These are phyloP conservation scores for Alternaria brassicicola DNA, from an alignment of 2,329 filamentous ascomycete species.

Conservation along the genomic window DNA sequence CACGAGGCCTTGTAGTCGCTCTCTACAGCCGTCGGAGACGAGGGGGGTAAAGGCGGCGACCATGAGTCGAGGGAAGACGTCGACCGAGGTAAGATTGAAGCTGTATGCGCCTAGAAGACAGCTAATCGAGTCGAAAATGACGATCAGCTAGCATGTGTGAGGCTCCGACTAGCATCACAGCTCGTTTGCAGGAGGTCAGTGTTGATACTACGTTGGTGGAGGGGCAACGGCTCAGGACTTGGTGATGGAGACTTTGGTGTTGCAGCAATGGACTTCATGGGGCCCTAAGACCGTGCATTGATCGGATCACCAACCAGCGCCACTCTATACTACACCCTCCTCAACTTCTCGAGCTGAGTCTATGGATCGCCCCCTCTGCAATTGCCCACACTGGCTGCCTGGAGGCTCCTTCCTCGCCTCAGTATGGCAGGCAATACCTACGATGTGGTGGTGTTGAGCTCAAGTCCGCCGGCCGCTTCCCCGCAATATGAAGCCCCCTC, in stretches of 20 bases:
- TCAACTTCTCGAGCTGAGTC: not conserved
- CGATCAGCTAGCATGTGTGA: not conserved
- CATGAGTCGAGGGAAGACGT: not conserved
- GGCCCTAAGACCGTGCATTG: conserved; percentile 8
- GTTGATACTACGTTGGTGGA: not conserved
- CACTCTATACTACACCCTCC: not conserved
- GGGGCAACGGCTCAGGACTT: not conserved
- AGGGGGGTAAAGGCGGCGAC: not conserved
- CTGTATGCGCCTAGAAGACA: not conserved
- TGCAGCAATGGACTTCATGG: conserved; percentile 8
- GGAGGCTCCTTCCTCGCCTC: conserved; percentile 18
- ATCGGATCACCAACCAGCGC: not conserved
- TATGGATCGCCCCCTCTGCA: conserved; percentile 3
- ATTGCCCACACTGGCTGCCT: conserved; percentile 7
- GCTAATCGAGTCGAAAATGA: not conserved
- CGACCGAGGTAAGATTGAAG: not conserved
- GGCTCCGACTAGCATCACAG: not conserved
- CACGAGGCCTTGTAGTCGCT: not conserved
- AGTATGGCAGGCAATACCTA: conserved; percentile 34
- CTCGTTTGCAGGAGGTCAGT: not conserved
- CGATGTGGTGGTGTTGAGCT: conserved; percentile 39
- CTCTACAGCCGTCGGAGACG: not conserved
- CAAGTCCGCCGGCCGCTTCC: conserved; percentile 40
- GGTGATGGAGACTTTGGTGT: conserved; percentile 14
- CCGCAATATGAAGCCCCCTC: conserved; percentile 25